These are phyloP conservation scores for Arthroderma sp. DNA, from an alignment of 2,329 filamentous ascomycete genomes.

Conservation along the genomic window DNA sequence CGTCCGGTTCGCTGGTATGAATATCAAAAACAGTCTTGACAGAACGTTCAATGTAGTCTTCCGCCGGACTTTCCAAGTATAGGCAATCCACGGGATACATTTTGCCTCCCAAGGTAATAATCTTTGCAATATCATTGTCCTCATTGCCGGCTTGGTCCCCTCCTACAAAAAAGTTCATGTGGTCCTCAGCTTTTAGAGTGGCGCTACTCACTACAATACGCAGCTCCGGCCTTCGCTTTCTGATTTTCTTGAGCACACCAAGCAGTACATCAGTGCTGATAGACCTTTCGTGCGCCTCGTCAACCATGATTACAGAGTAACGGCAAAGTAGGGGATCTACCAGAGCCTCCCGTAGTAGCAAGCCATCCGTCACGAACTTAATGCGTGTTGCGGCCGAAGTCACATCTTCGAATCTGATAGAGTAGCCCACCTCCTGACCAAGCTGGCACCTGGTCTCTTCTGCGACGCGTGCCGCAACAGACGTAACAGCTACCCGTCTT, in stretches of 20 bases:
- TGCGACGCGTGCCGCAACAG: conserved; percentile 75
- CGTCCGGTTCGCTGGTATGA: conserved; percentile 64
- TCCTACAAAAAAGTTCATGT: conserved; percentile 62
- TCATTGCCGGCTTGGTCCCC: conserved; percentile 25
- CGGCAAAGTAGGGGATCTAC: conserved; percentile 82
- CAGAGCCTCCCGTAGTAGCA: conserved; percentile 81
- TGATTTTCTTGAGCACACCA: conserved; percentile 82
- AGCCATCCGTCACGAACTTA: conserved; percentile 89
- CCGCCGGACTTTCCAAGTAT: conserved; percentile 63
- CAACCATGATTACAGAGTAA: conserved; percentile 95
- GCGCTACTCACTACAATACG: conserved; percentile 87
- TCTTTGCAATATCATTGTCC: conserved; percentile 42
- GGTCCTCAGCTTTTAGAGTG: conserved; percentile 79
- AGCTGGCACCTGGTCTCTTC: conserved; percentile 77
- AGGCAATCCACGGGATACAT: conserved; percentile 81
- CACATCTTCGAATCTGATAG: conserved; percentile 81
- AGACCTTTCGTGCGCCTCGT: conserved; percentile 90
- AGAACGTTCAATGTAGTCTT: conserved; percentile 76
- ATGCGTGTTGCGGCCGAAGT: conserved; percentile 76
- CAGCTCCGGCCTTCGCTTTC: conserved; percentile 64
- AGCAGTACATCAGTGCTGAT: conserved; percentile 85
- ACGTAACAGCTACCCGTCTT: conserved; percentile 78
- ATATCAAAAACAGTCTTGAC: conserved; percentile 79
- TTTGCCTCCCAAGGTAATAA: conserved; percentile 76
- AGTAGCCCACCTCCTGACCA: conserved; percentile 86